Evolutionary conservation across 164 flowering plant species (phyloP).

Genomic region (Umbilicus rupestris): DNA sequence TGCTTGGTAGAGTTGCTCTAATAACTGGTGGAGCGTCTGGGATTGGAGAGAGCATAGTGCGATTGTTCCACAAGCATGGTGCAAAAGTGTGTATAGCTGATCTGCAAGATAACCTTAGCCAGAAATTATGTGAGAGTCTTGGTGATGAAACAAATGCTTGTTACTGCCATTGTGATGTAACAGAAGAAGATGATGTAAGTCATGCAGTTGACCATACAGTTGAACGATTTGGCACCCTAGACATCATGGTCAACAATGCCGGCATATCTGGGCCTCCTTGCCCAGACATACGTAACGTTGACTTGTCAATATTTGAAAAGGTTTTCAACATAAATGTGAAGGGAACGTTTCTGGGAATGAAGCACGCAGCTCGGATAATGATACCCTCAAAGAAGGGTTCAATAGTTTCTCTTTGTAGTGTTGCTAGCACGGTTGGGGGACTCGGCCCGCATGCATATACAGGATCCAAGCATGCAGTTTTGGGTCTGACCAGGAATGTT

Average conservation of each 20-base stretch:
- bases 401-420: slow-evolving; percentile 55
- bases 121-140: slow-evolving; percentile 30
- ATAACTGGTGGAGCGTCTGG: slow-evolving; percentile 88
- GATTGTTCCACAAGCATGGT: slow-evolving; percentile 57
- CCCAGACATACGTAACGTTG: slow-evolving; percentile 44
- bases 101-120: slow-evolving; percentile 51
- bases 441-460: slow-evolving; percentile 69
- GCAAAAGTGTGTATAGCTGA: slow-evolving; percentile 71
- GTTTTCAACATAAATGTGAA: slow-evolving; percentile 70
- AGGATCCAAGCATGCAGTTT: slow-evolving; percentile 75
- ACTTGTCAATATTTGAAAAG: slow-evolving; percentile 41
- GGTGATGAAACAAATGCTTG: slow-evolving; percentile 27
- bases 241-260: slow-evolving; percentile 85
- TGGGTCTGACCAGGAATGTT: slow-evolving; percentile 65
- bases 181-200: slow-evolving; percentile 48
- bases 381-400: slow-evolving; percentile 57
- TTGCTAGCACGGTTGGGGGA: slow-evolving; percentile 50
- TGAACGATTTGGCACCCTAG: slow-evolving; percentile 54
- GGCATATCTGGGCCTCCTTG: slow-evolving; percentile 49
- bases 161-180: slow-evolving; percentile 60
- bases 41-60: slow-evolving; percentile 73
- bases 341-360: slow-evolving; percentile 74
- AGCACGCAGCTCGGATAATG: slow-evolving; percentile 90
- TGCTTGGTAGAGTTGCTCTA: slow-evolving; percentile 71
- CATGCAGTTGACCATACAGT: slow-evolving; percentile 57